Evolutionary conservation across 2,329 filamentous ascomycete species (phyloP), one percentile per base, ranked within the genome.

Genomic region (Ophiostoma sp.): DNA sequence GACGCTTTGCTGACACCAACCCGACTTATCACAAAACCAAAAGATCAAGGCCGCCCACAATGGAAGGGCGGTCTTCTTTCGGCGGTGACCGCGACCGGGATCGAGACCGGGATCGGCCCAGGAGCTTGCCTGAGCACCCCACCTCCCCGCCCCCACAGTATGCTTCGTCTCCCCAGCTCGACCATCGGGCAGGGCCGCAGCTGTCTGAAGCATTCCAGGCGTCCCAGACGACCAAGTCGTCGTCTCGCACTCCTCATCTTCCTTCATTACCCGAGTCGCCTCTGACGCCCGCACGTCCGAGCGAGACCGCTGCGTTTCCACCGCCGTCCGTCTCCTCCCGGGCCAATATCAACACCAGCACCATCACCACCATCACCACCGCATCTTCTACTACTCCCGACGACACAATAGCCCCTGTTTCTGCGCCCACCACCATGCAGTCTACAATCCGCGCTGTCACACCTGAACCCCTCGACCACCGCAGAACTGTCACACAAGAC

Each of bases 391-490:
- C 63, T 19, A 25, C 8, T 5, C 45, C 69, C 11, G 33, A 28
- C 33, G 69, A 72, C 45, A 42, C 36, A 66, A 19, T 31, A 17
- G 11, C 36, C 61, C 36, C 61, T 66, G 61, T 36, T 45, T 66
- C 61, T 17, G 61, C 64, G 0, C 33, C 69, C 31, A 63, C 69
- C 31, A 63, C 66, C 22, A 22, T 78, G 75, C 81, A 83, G 76
- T 78, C 80, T 76, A 88, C 87, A 63, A 88, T 91, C 78, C 89
- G 91, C 75, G 84, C 90, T 73, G 89, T 92, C 76, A 92, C 91
- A 75, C 90, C 91, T 76, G 91, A 93, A 59, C 82, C 82, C 57
- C 76, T 79, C 75, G 85, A 86, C 59, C 74, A 77, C 55, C 72
- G 33, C 50, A 73, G 63, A 33, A 12, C 57, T 11, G 69, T 78